Base-by-base conservation (phyloP, 345 rosid genomes). In the Rhodamnia rubescens region DNA sequence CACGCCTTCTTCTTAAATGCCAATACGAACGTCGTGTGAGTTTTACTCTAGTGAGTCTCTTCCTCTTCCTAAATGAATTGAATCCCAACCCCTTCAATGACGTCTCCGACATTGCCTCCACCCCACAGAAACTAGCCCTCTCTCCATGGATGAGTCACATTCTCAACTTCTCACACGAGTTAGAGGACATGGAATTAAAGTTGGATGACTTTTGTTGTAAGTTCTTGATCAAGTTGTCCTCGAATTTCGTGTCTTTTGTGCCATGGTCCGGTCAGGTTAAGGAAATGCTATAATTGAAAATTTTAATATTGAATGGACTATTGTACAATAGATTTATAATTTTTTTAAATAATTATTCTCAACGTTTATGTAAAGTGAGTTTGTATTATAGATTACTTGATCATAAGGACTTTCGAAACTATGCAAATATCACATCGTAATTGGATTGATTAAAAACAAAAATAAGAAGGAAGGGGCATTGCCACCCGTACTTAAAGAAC, bases 31-130 rank as follows among this genome's bases (percentile, higher is more conserved):
- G 74, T 88, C 87, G 89, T 92, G 50, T 88, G 86, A n/a, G n/a
- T n/a, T n/a, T n/a, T n/a, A n/a, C n/a, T n/a, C n/a, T n/a, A n/a
- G n/a, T n/a, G n/a, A 78, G 85, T 85, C 92, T 21, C 89, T 91
- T 83, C 97, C 97, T 86, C 94, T 98, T 87, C 96, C 96, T 50
- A 96, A 94, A 88, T 93, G 98, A 98, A 86, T 94, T 55, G 59
- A 49, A 13, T n/a, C 51, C 12, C 51, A 98, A 95, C 29, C 98
- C 98, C 78, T 90, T 93, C 82, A 83, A 69, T 86, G 95, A 96
- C 84, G 89, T 93, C 57, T 95, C 99, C 51, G 96, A 90, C 85
- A 85, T 93, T 36, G 93, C 90, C 84, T 90, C 91, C 69, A 83
- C 85, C 74, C 87, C 85, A 53, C 88, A 83, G 54, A 87, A 87